Conservation (phyloP, 2,329 filamentous ascomycete species). For the Aspergillus fumigatiaffinis region DNA sequence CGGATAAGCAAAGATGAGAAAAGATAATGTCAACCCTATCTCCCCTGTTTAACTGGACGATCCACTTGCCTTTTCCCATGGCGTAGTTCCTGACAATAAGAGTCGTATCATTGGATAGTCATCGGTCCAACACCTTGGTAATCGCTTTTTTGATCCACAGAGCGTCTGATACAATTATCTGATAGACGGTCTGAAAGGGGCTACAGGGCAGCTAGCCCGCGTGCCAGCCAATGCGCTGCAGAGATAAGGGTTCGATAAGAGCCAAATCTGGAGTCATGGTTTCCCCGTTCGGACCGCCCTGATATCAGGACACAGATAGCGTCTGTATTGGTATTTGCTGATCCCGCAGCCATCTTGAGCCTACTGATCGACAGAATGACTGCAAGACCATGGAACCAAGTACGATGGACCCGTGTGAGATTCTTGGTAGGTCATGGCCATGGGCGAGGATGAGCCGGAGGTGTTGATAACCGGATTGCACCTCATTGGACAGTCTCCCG, state of each 20-base stretch:
- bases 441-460: background rate
- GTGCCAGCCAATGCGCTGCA: background rate
- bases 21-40: constrained; percentile 11
- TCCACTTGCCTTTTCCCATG: background rate
- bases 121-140: background rate
- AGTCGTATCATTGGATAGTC: background rate
- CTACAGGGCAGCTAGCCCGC: background rate
- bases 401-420: background rate
- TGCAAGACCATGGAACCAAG: background rate
- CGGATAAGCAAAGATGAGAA: constrained; percentile 1
- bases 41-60: constrained; percentile 14
- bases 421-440: background rate
- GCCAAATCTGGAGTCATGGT: background rate
- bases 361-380: background rate
- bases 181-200: background rate
- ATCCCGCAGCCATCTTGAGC: background rate
- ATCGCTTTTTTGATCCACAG: background rate
- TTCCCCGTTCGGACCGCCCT: background rate
- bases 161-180: background rate
- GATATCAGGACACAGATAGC: background rate
- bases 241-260: background rate
- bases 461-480: constrained; percentile 19
- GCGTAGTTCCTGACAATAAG: background rate
- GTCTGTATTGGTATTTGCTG: background rate
- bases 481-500: constrained; percentile 18